phyloP scores from a whole-genome alignment of 2,329 filamentous ascomycete species.

The Sarocladium kiliense region DNA sequence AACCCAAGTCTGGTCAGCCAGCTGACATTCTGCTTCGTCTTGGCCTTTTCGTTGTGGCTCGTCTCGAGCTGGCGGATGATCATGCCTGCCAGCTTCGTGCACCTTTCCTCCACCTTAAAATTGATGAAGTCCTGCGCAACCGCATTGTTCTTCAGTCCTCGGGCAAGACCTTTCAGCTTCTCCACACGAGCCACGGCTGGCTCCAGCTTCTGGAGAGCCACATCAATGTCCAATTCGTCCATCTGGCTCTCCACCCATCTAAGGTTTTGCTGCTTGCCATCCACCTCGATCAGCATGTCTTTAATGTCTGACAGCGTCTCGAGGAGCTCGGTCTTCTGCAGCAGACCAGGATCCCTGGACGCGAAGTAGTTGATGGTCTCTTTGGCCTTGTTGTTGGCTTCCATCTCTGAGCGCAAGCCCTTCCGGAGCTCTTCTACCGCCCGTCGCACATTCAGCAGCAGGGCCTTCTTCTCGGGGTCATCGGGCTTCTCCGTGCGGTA shows the following conservation, averaged over 20 bases:
- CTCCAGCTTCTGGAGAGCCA: slow-evolving; percentile 86
- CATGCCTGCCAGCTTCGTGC: slow-evolving; percentile 68
- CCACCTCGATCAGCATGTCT: slow-evolving; percentile 89
- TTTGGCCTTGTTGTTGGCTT: slow-evolving; percentile 76
- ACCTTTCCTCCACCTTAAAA: slow-evolving; percentile 84
- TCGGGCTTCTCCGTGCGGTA: slow-evolving; percentile 85
- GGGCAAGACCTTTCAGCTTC: slow-evolving; percentile 73
- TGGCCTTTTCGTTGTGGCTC: slow-evolving; percentile 68
- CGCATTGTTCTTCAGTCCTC: slow-evolving; percentile 75
- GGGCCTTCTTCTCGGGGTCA: slow-evolving; percentile 68
- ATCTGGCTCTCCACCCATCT: slow-evolving; percentile 94
- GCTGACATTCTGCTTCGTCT: slow-evolving; percentile 73
- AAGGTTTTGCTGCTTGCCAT: slow-evolving; percentile 93
- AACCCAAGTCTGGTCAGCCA: slow-evolving; percentile 87
- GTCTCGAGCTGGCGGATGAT: slow-evolving; percentile 73
- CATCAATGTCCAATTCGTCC: slow-evolving; percentile 92
- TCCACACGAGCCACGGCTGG: slow-evolving; percentile 79
- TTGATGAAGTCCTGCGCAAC: slow-evolving; percentile 90
- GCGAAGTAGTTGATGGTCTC: slow-evolving; percentile 86
- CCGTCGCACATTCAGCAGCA: slow-evolving; percentile 88
- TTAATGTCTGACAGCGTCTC: slow-evolving; percentile 74
- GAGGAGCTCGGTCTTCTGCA: slow-evolving; percentile 75
- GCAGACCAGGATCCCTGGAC: slow-evolving; percentile 67
- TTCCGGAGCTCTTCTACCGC: slow-evolving; percentile 89
- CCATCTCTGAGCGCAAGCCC: slow-evolving; percentile 77